Evolutionary conservation across 441 rosid genomes (phyloP), one percentile per base, ranked within the genome.

Genomic region (Rhodomyrtus psidioides): DNA sequence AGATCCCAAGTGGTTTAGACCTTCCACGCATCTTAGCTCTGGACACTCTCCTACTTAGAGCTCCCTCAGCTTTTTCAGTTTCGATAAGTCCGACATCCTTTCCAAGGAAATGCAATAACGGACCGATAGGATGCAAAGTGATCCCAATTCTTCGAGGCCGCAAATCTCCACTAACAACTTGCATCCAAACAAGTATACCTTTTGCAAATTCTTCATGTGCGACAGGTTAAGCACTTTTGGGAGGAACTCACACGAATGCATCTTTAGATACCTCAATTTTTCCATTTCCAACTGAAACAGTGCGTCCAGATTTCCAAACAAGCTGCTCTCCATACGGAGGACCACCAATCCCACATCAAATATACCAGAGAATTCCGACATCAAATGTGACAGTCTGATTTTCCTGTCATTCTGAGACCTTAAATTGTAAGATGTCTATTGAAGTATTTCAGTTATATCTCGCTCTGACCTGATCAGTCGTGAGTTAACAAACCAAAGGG

Each of bases 281-380:
- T 27, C 7, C 70, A 59, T 59, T 59, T 59, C 21, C 39, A 15
- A 15, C 21, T 0, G 5, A 59, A 59, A 60, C 0, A 9, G 39
- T 60, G 42, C 13, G 0, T 16, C 42, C 6, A 30, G 19, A 27
- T 39, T 59, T 59, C 9, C 14, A 27, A 59, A 27, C 1, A 19
- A 6, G 34, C 39, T 27, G 0, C 1, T 0, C 5, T 27, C 2
- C 70, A 59, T 59, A 7, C 1, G 3, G 23, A 62, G 75, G 30
- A 17, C 4, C 42, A 28, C 75, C 6, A 30, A 28, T 12, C 17
- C 24, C 3, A 42, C 6, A 16, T 15, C 44, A 62, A 30, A 30
- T 16, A 62, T 62, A 1, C 5, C 6, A 8, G 24, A 16, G 75
- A 62, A 30, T 2, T 7, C 12, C 24, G 23, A 12, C 44, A 62